phyloP scores from a whole-genome alignment of 768 basidiomycete species.

The Cyclocybe aegerita region DNA sequence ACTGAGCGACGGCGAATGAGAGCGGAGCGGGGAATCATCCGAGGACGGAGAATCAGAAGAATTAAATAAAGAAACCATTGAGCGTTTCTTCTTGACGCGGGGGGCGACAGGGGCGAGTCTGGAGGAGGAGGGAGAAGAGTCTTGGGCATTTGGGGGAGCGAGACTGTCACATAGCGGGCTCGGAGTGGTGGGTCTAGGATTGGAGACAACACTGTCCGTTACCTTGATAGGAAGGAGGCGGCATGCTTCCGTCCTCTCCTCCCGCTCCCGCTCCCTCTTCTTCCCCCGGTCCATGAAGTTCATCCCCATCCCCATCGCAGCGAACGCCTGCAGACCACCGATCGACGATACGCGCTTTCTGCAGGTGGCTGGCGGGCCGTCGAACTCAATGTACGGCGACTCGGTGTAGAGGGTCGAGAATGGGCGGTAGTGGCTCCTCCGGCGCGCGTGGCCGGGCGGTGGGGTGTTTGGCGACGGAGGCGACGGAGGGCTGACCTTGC shows the following conservation, averaged over 20 bases:
- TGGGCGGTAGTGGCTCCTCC: conserved; percentile 37
- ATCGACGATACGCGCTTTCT: conserved; percentile 31
- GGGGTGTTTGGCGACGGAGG: conserved; percentile 5
- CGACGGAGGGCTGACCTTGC: conserved; percentile 1
- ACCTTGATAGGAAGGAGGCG: conserved; percentile 9
- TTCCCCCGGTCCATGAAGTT: conserved; percentile 31
- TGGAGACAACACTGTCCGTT: too few species aligned
- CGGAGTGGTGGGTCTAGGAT: too few species aligned
- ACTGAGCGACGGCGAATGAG: conserved; percentile 7
- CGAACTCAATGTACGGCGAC: conserved; percentile 17
- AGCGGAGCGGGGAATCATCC: conserved; percentile 5
- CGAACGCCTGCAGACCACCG: conserved; percentile 26
- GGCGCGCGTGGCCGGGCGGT: conserved; percentile 12
- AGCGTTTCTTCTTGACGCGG: conserved; percentile 36
- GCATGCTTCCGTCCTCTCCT: conserved; percentile 8
- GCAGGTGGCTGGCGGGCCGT: conserved; percentile 2
- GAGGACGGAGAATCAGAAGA: conserved; percentile 3
- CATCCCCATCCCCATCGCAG: conserved; percentile 31
- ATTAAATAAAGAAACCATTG: conserved; percentile 33
- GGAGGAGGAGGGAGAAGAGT: conserved; percentile 4
- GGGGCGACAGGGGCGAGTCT: conserved; percentile 6
- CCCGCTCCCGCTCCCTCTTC: conserved; percentile 23
- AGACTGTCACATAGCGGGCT: too few species aligned
- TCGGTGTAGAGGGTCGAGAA: conserved; percentile 34
- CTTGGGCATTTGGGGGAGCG: too few species aligned